These are phyloP conservation scores for Gossypium ekmanianum DNA, from an alignment of 345 rosid genomes.

Conservation along the genomic window DNA sequence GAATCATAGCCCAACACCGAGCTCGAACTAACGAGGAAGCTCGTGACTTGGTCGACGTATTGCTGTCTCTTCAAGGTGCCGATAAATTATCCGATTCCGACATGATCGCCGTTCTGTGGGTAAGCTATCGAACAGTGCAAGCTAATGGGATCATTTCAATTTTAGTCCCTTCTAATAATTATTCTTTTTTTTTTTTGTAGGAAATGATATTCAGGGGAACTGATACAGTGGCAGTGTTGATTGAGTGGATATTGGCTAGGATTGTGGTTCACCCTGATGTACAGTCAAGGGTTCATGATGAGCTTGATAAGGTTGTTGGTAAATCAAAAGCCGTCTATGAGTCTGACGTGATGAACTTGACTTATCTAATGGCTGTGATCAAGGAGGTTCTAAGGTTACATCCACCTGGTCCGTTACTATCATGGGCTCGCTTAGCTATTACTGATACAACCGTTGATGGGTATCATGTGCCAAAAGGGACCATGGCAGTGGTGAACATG, in stretches of 20 bases:
- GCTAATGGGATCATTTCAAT: too few relatives aligned
- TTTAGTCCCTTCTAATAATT: not conserved
- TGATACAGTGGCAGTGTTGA: constrained; percentile 76
- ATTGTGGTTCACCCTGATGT: constrained; percentile 62
- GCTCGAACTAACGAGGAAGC: constrained; percentile 24
- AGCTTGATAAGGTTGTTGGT: constrained; percentile 59
- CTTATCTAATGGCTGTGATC: constrained; percentile 62
- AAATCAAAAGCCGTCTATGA: constrained; percentile 53
- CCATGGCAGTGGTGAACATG: constrained; percentile 96
- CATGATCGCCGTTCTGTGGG: constrained; percentile 84
- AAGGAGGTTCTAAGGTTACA: constrained; percentile 82
- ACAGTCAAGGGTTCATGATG: constrained; percentile 67
- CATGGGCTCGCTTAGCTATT: constrained; percentile 88
- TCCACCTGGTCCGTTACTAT: constrained; percentile 89
- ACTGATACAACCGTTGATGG: constrained; percentile 69
- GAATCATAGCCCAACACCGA: constrained; percentile 53
- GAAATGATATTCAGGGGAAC: constrained; percentile 94
- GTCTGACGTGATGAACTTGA: constrained; percentile 39
- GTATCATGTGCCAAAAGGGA: constrained; percentile 67
- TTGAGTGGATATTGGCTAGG: constrained; percentile 91
- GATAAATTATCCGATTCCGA: constrained; percentile 56
- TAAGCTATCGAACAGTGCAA: constrained; percentile 21
- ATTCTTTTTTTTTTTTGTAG: constrained; percentile 26
- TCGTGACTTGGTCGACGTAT: constrained; percentile 64
- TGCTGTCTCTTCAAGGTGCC: constrained; percentile 56